Conservation (phyloP, 2,329 filamentous ascomycete genomes). For the Aspergillus fructus region DNA sequence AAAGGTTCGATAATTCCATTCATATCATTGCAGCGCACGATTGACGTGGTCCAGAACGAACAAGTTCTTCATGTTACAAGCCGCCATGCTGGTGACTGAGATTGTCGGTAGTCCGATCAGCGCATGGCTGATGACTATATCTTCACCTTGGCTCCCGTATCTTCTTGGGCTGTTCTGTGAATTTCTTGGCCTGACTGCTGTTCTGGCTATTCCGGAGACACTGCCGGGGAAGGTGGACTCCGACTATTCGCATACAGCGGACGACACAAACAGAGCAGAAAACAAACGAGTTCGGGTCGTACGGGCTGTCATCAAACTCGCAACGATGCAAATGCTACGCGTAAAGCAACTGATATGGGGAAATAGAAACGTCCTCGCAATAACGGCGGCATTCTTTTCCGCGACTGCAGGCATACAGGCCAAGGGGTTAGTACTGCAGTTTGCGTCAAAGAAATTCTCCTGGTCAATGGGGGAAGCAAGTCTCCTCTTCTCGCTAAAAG, state of each 20-base stretch:
- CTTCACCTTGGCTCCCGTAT: not conserved
- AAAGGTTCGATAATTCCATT: not conserved
- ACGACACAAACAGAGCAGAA: no score
- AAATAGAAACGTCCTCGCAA: no score
- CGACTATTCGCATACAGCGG: no score
- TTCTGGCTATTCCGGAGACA: no score
- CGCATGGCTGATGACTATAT: not conserved
- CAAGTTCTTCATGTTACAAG: not conserved
- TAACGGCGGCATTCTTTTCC: not conserved
- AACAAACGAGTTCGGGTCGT: no score
- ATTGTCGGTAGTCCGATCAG: not conserved
- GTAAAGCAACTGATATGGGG: no score
- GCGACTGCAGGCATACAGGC: not conserved
- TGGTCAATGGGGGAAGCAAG: not conserved
- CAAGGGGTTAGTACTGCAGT: not conserved
- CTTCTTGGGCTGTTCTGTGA: not conserved
- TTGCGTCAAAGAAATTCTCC: not conserved
- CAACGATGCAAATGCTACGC: no score
- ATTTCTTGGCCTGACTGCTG: no score
- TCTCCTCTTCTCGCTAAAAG: not conserved
- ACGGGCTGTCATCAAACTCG: no score
- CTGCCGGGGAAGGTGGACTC: no score
- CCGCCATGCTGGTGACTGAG: not conserved
- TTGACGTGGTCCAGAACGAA: not conserved
- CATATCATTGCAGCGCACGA: fast-evolving